A percentile compares a stretch with the other conserved stretches of the same genome.
Conservation (phyloP, 345 rosid species). For the Cochlearia excelsa region DNA sequence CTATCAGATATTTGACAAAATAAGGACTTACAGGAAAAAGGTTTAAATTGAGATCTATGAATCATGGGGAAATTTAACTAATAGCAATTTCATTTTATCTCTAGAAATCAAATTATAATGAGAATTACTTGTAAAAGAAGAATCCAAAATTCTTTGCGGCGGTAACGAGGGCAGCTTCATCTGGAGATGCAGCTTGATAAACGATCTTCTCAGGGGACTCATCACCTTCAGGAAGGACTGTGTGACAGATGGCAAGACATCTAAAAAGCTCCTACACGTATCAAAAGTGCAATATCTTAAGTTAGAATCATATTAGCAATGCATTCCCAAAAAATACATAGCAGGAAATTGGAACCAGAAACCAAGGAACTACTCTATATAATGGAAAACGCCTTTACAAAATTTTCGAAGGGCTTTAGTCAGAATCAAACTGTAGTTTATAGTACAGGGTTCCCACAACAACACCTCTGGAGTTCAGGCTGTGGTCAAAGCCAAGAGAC, state of each 20-base stretch:
- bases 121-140: slow-evolving; percentile 81
- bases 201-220: slow-evolving; percentile 86
- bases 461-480: slow-evolving; percentile 1
- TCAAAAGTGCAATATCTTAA: slow-evolving; percentile 17
- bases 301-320: slow-evolving; percentile 11
- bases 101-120: slow-evolving; percentile 13
- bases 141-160: slow-evolving; percentile 99
- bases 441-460: slow-evolving; percentile 20
- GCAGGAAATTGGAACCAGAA: slow-evolving; percentile 14
- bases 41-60: slow-evolving; percentile 7
- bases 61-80: slow-evolving; percentile 18
- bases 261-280: slow-evolving; percentile 85
- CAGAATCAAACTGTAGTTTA: slow-evolving; percentile 7
- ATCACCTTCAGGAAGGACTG: slow-evolving; percentile 98
- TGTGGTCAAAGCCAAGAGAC: slow-evolving; percentile 7
- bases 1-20: slow-evolving; percentile 9
- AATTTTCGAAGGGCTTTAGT: not conserved
- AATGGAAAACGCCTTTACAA: not conserved
- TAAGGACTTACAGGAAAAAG: slow-evolving; percentile 15
- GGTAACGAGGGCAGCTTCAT: slow-evolving; percentile 95
- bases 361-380: slow-evolving; percentile 9
- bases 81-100: slow-evolving; percentile 14
- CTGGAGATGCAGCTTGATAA: slow-evolving; percentile 99
- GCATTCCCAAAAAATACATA: slow-evolving; percentile 4
- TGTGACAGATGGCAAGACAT: slow-evolving; percentile 99